These are phyloP conservation scores for Elsinoe arachidis DNA, from an alignment of 2,329 filamentous ascomycete genomes.

Conservation along the genomic window DNA sequence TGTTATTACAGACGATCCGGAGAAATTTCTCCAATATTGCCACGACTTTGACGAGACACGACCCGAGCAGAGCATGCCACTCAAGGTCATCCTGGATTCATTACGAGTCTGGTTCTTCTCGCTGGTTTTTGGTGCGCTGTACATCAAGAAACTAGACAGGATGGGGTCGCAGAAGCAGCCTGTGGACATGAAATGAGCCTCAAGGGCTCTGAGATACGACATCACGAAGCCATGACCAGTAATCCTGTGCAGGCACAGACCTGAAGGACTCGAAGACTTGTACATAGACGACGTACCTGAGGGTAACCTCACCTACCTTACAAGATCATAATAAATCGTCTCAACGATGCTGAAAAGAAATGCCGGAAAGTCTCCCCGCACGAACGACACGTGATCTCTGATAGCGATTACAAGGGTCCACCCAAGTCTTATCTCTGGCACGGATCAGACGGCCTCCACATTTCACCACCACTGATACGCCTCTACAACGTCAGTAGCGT, in stretches of 20 bases:
- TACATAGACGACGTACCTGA: not conserved
- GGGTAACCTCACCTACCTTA: not conserved
- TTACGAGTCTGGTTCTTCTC: conserved; percentile 16
- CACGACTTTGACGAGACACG: conserved; percentile 33
- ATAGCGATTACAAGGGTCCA: too few relatives aligned
- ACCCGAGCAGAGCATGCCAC: conserved; percentile 23
- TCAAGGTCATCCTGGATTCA: conserved; percentile 17
- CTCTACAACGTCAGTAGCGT: too few relatives aligned
- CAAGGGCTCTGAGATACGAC: not conserved
- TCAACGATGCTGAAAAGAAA: too few relatives aligned
- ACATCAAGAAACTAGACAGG: conserved; percentile 11
- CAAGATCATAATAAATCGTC: too few relatives aligned
- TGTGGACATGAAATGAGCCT: conserved; percentile 8
- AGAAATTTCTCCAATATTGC: conserved; percentile 55
- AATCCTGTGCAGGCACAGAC: not conserved
- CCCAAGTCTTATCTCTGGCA: too few relatives aligned
- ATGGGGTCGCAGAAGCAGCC: not conserved
- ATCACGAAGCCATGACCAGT: not conserved
- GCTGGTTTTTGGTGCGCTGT: conserved; percentile 13
- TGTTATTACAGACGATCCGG: conserved; percentile 77
- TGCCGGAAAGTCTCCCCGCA: too few relatives aligned
- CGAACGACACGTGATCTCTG: too few relatives aligned
- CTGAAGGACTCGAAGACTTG: too few relatives aligned
- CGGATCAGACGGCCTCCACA: too few relatives aligned
- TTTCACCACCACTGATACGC: too few relatives aligned